Evolutionary conservation across 495 filamentous ascomycete genomes (phyloP).

Genomic region (Articulospora tetracladia): DNA sequence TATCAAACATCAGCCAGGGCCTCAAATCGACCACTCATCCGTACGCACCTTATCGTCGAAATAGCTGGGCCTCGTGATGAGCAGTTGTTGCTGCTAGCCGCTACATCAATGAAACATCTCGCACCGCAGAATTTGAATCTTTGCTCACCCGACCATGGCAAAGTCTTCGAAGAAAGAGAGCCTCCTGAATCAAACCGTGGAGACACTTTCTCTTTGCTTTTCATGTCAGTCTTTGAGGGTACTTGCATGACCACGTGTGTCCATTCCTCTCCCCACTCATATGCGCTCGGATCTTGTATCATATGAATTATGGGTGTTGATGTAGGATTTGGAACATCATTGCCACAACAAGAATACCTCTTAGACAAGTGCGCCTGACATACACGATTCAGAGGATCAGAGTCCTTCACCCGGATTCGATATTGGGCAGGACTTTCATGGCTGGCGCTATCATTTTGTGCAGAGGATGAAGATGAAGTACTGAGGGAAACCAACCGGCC

Average conservation of each 20-base stretch:
- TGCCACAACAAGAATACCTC: slow-evolving; percentile 3
- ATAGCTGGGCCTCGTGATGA: slow-evolving; percentile 13
- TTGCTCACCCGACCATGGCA: no score
- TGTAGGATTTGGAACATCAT: slow-evolving; percentile 11
- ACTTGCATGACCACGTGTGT: slow-evolving; percentile 13
- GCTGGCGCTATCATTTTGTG: background rate
- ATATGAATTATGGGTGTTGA: slow-evolving; percentile 4
- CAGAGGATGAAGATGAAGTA: slow-evolving; percentile 6
- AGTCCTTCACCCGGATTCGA: no score
- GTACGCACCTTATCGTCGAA: slow-evolving; percentile 18
- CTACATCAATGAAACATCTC: no score
- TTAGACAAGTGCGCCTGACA: slow-evolving; percentile 2
- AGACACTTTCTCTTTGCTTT: no score
- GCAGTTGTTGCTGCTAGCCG: slow-evolving; percentile 17
- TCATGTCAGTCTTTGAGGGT: no score
- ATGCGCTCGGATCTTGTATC: background rate
- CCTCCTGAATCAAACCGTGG: no score
- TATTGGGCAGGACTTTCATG: background rate
- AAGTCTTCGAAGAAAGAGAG: no score
- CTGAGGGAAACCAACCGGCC: slow-evolving; percentile 4
- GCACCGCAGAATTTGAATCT: no score
- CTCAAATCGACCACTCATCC: background rate
- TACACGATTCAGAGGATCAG: no score
- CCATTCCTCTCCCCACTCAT: background rate
- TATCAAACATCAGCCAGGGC: background rate